phyloP scores from a whole-genome alignment of 495 filamentous ascomycete genomes.

The Penicillium alfredii region DNA sequence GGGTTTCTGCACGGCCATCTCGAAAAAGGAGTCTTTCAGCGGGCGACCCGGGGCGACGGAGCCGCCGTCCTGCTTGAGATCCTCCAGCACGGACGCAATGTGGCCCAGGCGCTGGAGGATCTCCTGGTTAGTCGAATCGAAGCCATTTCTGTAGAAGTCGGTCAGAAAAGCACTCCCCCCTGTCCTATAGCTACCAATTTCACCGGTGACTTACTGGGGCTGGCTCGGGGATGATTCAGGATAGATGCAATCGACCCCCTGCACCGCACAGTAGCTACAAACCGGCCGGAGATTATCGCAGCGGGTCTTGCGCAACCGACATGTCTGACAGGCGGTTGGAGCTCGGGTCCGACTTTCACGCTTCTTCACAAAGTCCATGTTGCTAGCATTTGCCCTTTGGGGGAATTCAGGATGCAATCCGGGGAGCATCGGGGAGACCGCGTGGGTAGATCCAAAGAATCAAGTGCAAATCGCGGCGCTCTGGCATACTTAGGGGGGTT shows the following conservation, averaged over 20 bases:
- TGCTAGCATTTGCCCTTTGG: slow-evolving; percentile 4
- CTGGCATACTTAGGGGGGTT: slow-evolving; percentile 8
- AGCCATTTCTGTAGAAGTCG: slow-evolving; percentile 12
- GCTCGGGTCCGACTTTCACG: slow-evolving; percentile 26
- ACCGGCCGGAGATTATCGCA: slow-evolving; percentile 24
- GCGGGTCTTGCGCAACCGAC: slow-evolving; percentile 26
- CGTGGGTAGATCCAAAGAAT: slow-evolving; percentile 2
- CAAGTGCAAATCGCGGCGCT: slow-evolving; percentile 12
- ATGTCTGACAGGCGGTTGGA: slow-evolving; percentile 26
- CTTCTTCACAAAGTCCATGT: slow-evolving; percentile 20
- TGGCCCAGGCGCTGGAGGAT: slow-evolving; percentile 19
- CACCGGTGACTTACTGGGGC: slow-evolving; percentile 24
- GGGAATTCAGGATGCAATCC: slow-evolving; percentile 3
- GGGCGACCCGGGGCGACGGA: slow-evolving; percentile 13
- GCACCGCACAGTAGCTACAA: slow-evolving; percentile 25
- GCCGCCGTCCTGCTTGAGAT: slow-evolving; percentile 17
- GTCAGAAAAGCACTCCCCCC: background rate
- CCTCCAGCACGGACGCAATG: slow-evolving; percentile 20
- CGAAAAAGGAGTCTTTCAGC: slow-evolving; percentile 14
- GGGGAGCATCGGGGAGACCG: slow-evolving; percentile 19
- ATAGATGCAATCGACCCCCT: slow-evolving; percentile 23
- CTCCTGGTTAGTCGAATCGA: slow-evolving; percentile 19
- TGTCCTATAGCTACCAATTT: no score
- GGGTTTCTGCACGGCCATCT: slow-evolving; percentile 9
- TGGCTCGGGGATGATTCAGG: slow-evolving; percentile 20